Base-by-base conservation (phyloP, 352 stramenopile species). In the Pythium myriotylum region DNA sequence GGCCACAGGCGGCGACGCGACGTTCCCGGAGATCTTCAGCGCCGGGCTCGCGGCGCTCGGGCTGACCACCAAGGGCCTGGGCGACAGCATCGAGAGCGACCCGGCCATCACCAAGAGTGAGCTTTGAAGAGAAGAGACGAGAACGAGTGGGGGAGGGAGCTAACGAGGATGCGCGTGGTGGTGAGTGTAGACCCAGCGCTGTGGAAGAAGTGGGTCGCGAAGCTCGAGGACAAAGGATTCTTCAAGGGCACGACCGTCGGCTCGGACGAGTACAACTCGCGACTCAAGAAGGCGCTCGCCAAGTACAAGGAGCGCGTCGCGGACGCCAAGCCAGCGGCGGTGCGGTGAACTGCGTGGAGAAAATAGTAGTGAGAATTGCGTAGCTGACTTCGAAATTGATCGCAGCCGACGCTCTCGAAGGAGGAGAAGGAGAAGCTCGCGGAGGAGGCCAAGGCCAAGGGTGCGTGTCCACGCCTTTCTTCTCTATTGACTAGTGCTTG, bases 221-320 rank as follows among this genome's bases (percentile, higher is more conserved):
- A 95, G 65, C 72, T 95, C 9, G 86, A 95, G 19, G 77, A 75
- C 73, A 95, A 95, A 68, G 82, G 86, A 7, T 95, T 93, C 55
- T 95, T 93, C 67, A 89, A 89, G 37, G 79, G 73, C 59, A 71
- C 79, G 3, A 50, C 70, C 0, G 59, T 65, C 17, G 86, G 84
- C 2, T 86, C 84, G 37, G 70, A 75, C 66, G 86, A 93, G 58
- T 77, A 92, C 60, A 68, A 71, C 26, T 68, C 55, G 16, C 75
- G 82, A 43, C 79, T 77, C 22, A 80, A 77, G 56, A 95, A 95
- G 65, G 86, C 86, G 40, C 62, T 95, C 56, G 73, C 64, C 64
- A 95, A 95, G 67, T 95, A 91, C 63, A 92, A 92, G 69, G 86
- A 92, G 63, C 92, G 92, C 54, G 92, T 95, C 53, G 81, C 81